Conservation (phyloP, 495 filamentous ascomycete species). For the Aspergillus cristatus region DNA sequence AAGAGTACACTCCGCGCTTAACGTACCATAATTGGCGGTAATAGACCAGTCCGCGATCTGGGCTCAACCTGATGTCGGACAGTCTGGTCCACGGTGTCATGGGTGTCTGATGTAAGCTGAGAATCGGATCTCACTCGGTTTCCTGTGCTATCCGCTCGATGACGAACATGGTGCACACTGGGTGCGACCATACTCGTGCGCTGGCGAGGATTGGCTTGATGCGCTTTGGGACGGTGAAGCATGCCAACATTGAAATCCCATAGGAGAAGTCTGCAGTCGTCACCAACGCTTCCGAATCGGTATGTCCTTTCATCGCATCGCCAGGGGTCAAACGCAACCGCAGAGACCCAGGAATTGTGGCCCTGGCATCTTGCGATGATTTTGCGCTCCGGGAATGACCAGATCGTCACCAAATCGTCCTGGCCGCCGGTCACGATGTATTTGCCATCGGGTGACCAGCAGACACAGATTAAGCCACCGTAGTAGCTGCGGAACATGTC, state of each 20-base stretch:
- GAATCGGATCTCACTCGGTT: constrained; percentile 52
- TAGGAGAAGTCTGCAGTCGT: constrained; percentile 79
- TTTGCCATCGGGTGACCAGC: constrained; percentile 95
- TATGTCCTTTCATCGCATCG: constrained; percentile 91
- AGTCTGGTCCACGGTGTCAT: constrained; percentile 36
- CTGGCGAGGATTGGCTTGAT: constrained; percentile 35
- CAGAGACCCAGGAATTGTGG: constrained; percentile 91
- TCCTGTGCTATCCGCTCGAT: constrained; percentile 59
- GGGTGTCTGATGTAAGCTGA: constrained; percentile 49
- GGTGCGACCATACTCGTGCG: constrained; percentile 28
- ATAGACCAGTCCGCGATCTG: constrained; percentile 65
- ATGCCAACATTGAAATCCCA: constrained; percentile 99
- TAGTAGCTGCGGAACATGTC: constrained; percentile 88
- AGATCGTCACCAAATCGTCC: constrained; percentile 90
- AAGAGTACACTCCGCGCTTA: too few relatives aligned
- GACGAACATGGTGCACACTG: constrained; percentile 56
- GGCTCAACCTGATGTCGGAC: constrained; percentile 72
- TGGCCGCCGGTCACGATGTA: constrained; percentile 94
- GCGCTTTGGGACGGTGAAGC: constrained; percentile 79
- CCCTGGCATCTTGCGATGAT: constrained; percentile 90
- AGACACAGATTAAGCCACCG: constrained; percentile 82
- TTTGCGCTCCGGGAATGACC: constrained; percentile 72
- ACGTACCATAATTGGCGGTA: constrained; percentile 87
- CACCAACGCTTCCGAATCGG: constrained; percentile 89
- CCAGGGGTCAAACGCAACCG: constrained; percentile 93